These are phyloP conservation scores for Cordyceps tenuipes DNA, from an alignment of 2,329 filamentous ascomycete genomes.

Conservation along the genomic window DNA sequence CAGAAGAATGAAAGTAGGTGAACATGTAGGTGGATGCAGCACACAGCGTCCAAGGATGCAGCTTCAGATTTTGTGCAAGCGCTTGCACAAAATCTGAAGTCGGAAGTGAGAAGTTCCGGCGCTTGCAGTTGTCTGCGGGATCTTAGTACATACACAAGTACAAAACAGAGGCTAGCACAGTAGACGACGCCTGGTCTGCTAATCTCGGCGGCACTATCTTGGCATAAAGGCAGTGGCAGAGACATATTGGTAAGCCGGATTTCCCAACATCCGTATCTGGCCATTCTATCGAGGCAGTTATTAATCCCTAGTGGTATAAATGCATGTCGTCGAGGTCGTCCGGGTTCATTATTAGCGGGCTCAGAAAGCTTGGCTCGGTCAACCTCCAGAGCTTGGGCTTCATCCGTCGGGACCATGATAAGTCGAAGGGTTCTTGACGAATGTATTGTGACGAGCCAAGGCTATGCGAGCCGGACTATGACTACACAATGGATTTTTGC, in stretches of 20 bases:
- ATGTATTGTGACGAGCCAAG: neutral
- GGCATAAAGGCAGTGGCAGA: neutral
- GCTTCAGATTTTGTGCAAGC: neutral
- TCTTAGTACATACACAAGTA: neutral
- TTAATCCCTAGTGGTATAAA: neutral
- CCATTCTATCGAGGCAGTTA: neutral
- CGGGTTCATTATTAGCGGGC: neutral
- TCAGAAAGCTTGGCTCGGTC: neutral
- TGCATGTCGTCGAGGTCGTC: neutral
- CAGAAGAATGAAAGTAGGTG: too few relatives aligned
- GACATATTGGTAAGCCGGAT: neutral
- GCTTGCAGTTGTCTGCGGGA: neutral
- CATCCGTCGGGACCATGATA: neutral
- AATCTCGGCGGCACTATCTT: neutral
- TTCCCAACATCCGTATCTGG: neutral
- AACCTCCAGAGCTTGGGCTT: neutral
- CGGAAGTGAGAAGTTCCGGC: slow-evolving; percentile 3
- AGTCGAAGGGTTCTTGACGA: neutral
- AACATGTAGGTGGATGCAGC: too few relatives aligned
- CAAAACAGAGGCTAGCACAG: neutral
- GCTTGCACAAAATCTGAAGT: neutral
- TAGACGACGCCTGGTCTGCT: neutral
- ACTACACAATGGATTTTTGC: neutral
- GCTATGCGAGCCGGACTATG: neutral
- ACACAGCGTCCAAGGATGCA: neutral